phyloP scores from a whole-genome alignment of 2,329 filamentous ascomycete species.

The Leptographium wingfieldii region DNA sequence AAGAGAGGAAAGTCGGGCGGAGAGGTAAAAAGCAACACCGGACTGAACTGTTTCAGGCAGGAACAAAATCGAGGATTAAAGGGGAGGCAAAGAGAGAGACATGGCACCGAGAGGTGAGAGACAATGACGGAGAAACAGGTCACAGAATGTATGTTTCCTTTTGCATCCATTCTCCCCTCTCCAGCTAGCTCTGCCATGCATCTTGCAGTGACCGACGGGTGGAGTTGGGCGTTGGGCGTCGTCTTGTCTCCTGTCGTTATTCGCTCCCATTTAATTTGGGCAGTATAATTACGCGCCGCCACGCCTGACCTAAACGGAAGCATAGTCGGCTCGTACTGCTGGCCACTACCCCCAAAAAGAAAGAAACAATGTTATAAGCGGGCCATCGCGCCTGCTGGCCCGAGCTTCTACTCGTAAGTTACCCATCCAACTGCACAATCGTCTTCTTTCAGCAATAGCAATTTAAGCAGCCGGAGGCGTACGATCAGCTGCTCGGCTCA shows the following conservation, averaged over 20 bases:
- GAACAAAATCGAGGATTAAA: neutral
- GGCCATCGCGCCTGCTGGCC: neutral
- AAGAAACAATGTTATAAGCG: too few relatives aligned
- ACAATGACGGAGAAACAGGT: slow-evolving; percentile 4
- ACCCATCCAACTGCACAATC: neutral
- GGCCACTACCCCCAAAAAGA: neutral
- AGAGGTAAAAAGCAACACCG: neutral
- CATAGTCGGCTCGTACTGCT: neutral
- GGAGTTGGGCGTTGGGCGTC: slow-evolving; percentile 1
- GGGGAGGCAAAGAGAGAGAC: neutral
- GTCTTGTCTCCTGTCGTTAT: neutral
- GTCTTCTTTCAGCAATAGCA: neutral
- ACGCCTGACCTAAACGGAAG: neutral
- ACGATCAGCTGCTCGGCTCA: neutral
- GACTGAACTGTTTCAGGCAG: neutral
- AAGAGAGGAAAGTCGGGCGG: neutral
- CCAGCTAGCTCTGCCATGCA: slow-evolving; percentile 2
- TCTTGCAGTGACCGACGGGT: slow-evolving; percentile 2
- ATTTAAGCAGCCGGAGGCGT: neutral
- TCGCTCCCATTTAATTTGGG: slow-evolving; percentile 1
- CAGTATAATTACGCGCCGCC: slow-evolving; percentile 4
- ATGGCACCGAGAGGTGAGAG: slow-evolving; percentile 3
- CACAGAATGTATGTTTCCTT: slow-evolving; percentile 1
- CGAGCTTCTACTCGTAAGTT: neutral
- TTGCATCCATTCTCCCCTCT: slow-evolving; percentile 2